A percentile compares a stretch with the other conserved stretches of the same genome.
These are phyloP conservation scores for Jasminum sambac DNA, from an alignment of 257 asterid genomes.

Conservation along the genomic window DNA sequence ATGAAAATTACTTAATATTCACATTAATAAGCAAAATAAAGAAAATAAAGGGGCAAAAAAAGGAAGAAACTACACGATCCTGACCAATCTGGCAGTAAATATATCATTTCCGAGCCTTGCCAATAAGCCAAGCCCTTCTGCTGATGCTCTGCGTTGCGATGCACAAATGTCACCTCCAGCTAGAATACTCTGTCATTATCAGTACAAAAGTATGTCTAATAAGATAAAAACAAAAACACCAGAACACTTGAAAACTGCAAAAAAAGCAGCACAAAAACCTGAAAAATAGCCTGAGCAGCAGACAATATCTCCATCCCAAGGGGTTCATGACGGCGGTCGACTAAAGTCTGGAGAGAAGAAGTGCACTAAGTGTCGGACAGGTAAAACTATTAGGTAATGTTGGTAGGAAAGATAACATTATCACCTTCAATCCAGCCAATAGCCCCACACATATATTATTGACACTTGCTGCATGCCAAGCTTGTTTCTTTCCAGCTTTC, in stretches of 20 bases:
- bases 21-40: constrained; percentile 1
- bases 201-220: constrained; percentile 27
- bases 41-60: constrained; percentile 19
- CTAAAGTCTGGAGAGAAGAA: constrained; percentile 64
- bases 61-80: constrained; percentile 30
- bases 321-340: constrained; percentile 84
- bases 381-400: constrained; percentile 13
- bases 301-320: constrained; percentile 70
- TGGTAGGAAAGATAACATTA: constrained; percentile 22
- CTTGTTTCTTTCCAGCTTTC: constrained; percentile 81
- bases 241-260: constrained; percentile 15
- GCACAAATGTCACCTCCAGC: constrained; percentile 96
- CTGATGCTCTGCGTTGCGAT: constrained; percentile 92
- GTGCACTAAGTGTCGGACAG: constrained; percentile 28
- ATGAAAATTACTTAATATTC: not conserved
- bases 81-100: constrained; percentile 94
- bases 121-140: constrained; percentile 97
- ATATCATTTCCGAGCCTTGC: constrained; percentile 96
- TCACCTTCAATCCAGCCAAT: constrained; percentile 93
- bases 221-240: constrained; percentile 16
- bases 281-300: constrained; percentile 89
- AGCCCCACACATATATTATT: constrained; percentile 97
- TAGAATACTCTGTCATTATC: constrained; percentile 66
- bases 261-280: constrained; percentile 52
- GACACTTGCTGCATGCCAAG: constrained; percentile 79